Conservation (phyloP, 176 grass and related monocot species). For the Bothriochloa decipiens region DNA sequence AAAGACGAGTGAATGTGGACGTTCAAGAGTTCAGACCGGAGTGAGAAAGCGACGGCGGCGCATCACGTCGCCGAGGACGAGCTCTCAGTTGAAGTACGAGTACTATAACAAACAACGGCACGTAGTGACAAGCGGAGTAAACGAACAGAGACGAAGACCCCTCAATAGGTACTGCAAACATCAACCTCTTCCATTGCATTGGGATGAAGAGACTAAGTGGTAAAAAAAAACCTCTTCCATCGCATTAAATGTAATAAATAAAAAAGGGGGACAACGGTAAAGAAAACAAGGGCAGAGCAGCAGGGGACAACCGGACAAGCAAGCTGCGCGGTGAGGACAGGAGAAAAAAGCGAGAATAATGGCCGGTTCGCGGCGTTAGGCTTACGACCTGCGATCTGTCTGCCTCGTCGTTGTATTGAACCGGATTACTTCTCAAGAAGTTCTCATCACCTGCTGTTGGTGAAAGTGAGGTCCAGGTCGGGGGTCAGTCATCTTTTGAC, state of each 20-base stretch:
- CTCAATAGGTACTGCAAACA: not conserved
- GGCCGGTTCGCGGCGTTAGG: constrained; percentile 8
- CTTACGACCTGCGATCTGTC: not conserved
- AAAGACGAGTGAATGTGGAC: constrained; percentile 10
- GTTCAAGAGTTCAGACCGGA: constrained; percentile 9
- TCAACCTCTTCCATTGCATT: not conserved
- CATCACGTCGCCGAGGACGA: not conserved
- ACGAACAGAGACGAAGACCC: not conserved
- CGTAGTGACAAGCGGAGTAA: not conserved
- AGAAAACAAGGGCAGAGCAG: not conserved
- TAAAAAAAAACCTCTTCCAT: not conserved
- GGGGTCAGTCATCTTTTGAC: constrained; percentile 7
- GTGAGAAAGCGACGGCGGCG: constrained; percentile 9
- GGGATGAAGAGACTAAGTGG: too few species aligned
- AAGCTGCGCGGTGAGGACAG: constrained; percentile 7
- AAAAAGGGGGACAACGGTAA: too few species aligned
- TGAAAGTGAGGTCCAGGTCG: not conserved
- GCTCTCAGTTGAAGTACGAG: too few species aligned
- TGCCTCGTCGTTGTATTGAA: not conserved
- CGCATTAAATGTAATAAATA: not conserved
- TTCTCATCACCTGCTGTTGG: not conserved
- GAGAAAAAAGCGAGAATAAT: not conserved
- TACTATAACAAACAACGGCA: not conserved
- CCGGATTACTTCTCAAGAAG: not conserved
- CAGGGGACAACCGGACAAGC: not conserved